Percentiles rank a stretch among this genome's conserved stretches.
Conservation (phyloP, 2,329 filamentous ascomycete genomes). For the Huntiella abstrusa region DNA sequence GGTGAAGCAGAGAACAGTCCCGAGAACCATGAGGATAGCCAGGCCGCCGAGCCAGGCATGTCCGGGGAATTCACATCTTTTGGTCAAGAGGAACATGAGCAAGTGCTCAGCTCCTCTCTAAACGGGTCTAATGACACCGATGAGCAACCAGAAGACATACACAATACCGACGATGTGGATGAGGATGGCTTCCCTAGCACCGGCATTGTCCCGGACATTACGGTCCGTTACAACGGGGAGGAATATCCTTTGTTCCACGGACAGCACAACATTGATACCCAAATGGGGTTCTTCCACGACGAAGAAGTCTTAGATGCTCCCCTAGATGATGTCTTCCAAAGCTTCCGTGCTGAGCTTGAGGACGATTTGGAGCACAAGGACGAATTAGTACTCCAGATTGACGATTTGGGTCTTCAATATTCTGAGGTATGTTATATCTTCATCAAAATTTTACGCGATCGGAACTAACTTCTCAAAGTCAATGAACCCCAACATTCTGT, state of each 20-base stretch:
- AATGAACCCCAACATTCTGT: constrained; percentile 18
- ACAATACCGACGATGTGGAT: constrained; percentile 12
- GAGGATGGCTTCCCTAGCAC: constrained; percentile 9
- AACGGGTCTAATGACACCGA: constrained; percentile 12
- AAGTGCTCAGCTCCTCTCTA: constrained; percentile 2
- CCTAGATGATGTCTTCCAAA: constrained; percentile 25
- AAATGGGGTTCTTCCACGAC: constrained; percentile 28
- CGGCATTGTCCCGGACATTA: constrained; percentile 18
- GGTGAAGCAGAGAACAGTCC: constrained; percentile 2
- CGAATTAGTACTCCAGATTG: constrained; percentile 31
- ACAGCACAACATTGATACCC: constrained; percentile 13
- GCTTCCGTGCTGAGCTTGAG: constrained; percentile 26
- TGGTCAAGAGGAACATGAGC: constrained; percentile 11
- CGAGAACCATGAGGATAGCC: not conserved
- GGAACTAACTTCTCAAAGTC: constrained; percentile 19
- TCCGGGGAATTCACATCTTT: constrained; percentile 8
- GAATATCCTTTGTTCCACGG: constrained; percentile 24
- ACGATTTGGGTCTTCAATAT: constrained; percentile 34
- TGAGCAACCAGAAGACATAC: constrained; percentile 10
- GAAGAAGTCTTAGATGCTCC: constrained; percentile 23
- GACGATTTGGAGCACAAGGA: constrained; percentile 27
- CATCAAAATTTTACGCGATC: not conserved
- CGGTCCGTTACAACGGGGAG: constrained; percentile 25
- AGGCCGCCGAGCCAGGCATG: constrained; percentile 13
- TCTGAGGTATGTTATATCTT: constrained; percentile 23